phyloP scores from a whole-genome alignment of 2,329 filamentous ascomycete species.

The Xylaria sp. region DNA sequence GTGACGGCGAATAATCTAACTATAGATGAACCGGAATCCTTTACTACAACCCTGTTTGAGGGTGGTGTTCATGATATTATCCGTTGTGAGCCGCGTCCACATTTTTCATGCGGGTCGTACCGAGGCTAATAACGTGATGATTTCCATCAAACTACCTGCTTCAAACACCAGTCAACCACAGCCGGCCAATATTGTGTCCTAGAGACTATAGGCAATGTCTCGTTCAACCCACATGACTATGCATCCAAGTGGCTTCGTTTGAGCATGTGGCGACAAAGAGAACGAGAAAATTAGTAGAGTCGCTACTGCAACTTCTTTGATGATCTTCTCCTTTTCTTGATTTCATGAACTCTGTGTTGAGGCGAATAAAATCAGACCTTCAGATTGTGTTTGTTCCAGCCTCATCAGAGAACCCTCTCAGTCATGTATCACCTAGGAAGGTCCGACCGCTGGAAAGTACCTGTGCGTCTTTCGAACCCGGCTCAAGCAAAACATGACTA shows the following conservation, averaged over 20 bases:
- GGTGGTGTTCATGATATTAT: neutral
- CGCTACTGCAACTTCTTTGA: neutral
- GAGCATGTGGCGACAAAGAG: neutral
- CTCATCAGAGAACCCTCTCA: too few species aligned
- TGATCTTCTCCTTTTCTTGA: neutral
- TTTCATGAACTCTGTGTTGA: neutral
- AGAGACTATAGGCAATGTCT: neutral
- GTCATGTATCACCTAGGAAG: too few species aligned
- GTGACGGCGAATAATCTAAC: neutral
- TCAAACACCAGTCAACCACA: too few species aligned
- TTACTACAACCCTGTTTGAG: neutral
- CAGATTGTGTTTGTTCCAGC: too few species aligned
- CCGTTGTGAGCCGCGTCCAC: neutral
- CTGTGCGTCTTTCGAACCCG: neutral
- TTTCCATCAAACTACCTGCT: neutral
- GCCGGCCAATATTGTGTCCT: too few species aligned
- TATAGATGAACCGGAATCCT: neutral
- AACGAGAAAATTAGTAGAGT: neutral
- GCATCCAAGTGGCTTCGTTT: neutral
- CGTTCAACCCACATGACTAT: neutral
- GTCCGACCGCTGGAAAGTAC: neutral
- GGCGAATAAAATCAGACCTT: too few species aligned
- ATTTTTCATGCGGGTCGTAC: neutral
- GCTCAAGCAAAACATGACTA: neutral
- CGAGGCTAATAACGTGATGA: neutral